A percentile compares a stretch with the other conserved stretches of the same genome.
Conservation (phyloP, 176 grass and related monocot species). For the Avena atlantica region DNA sequence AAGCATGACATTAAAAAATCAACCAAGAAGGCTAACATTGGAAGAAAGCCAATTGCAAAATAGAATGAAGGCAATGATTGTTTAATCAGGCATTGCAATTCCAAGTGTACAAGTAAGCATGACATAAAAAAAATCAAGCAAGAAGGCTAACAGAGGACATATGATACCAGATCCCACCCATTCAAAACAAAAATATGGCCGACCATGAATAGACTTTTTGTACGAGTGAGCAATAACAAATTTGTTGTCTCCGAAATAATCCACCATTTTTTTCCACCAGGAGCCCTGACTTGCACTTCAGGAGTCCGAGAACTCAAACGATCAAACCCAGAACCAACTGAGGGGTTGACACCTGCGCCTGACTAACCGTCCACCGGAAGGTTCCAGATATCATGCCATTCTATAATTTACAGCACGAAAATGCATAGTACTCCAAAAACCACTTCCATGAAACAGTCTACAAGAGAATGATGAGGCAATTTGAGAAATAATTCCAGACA, state of each 20-base stretch:
- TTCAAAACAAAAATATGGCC: not conserved
- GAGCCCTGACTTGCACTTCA: not conserved
- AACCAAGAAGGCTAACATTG: not conserved
- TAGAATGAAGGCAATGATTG: not conserved
- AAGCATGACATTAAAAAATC: not conserved
- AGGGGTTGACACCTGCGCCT: not conserved
- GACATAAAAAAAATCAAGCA: not conserved
- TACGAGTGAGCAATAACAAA: not conserved
- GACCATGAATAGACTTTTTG: not conserved
- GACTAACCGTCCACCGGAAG: not conserved
- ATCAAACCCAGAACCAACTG: not conserved
- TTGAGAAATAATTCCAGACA: not conserved
- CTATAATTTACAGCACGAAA: not conserved
- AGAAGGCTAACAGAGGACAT: not conserved
- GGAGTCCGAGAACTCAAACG: not conserved
- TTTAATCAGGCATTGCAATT: not conserved
- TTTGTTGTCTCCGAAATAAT: not conserved
- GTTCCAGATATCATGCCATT: no score
- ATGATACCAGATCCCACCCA: not conserved
- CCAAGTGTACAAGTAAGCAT: slow-evolving; percentile 6
- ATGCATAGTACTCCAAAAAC: not conserved
- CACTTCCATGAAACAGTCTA: slow-evolving; percentile 5
- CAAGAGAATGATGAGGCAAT: not conserved
- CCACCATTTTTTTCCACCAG: not conserved
- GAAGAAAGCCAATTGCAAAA: not conserved